A percentile compares a stretch with the other conserved stretches of the same genome.
These are phyloP conservation scores for Dactylorhiza incarnata DNA, from an alignment of 106 monocot genomes.

Conservation along the genomic window DNA sequence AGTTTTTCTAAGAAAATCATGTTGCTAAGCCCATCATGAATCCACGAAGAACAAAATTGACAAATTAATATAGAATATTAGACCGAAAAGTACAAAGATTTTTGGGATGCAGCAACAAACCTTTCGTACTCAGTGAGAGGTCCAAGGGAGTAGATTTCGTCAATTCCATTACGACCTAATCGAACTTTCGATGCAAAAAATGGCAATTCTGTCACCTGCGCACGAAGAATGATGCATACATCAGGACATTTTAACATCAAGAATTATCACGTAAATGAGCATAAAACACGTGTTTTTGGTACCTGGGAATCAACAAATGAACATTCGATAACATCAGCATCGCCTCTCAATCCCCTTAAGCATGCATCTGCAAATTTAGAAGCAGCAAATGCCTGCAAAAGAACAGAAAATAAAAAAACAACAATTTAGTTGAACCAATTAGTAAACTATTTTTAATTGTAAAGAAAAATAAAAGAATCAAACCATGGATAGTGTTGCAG, in stretches of 20 bases:
- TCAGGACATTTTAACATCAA: not conserved
- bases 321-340: slow-evolving; percentile 81
- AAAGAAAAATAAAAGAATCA: slow-evolving; percentile 1
- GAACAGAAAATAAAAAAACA: not conserved
- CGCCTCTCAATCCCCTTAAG: slow-evolving; percentile 61
- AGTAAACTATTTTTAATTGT: not conserved
- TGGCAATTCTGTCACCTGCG: slow-evolving; percentile 70
- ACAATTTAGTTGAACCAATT: not conserved
- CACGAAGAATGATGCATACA: not conserved
- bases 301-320: slow-evolving; percentile 77
- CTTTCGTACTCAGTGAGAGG: slow-evolving; percentile 56
- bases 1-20: too few species aligned
- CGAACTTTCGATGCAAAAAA: slow-evolving; percentile 89
- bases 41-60: not conserved
- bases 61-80: not conserved
- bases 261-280: too few species aligned
- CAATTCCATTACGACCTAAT: slow-evolving; percentile 59
- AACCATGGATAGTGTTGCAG: slow-evolving; percentile 85
- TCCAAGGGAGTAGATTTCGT: slow-evolving; percentile 76
- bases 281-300: not conserved
- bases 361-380: slow-evolving; percentile 90
- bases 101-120: slow-evolving; percentile 3
- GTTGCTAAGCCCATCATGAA: not conserved
- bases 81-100: not conserved
- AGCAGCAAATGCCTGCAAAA: slow-evolving; percentile 73